phyloP scores from a whole-genome alignment of 148 eudicot genomes.

The Simmondsia chinensis region DNA sequence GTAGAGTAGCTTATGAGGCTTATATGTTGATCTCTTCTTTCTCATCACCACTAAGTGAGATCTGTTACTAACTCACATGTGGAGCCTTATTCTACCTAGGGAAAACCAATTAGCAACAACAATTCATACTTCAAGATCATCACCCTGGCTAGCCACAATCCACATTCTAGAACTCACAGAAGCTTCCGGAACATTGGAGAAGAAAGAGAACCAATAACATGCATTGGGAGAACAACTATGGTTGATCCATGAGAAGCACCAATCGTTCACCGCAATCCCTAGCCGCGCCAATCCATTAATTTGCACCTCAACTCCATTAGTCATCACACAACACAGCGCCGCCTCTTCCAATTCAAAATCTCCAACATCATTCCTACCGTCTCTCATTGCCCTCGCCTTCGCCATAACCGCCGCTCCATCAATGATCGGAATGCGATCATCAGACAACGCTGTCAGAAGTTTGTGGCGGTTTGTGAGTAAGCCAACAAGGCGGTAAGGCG shows the following conservation, averaged over 20 bases:
- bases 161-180: slow-evolving; percentile 5
- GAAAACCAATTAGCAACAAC: no score
- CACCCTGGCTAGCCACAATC: slow-evolving; percentile 17
- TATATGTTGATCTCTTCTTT: no score
- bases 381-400: slow-evolving; percentile 32
- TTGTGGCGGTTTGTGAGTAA: slow-evolving; percentile 29
- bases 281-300: slow-evolving; percentile 17
- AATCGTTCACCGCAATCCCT: slow-evolving; percentile 55
- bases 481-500: slow-evolving; percentile 17
- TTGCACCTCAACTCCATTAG: slow-evolving; percentile 69
- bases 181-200: slow-evolving; percentile 1
- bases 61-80: no score
- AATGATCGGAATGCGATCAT: slow-evolving; percentile 15
- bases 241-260: slow-evolving; percentile 68
- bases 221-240: slow-evolving; percentile 76
- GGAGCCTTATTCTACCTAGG: no score
- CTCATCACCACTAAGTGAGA: no score
- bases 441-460: slow-evolving; percentile 2
- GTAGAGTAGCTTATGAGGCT: no score
- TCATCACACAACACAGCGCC: slow-evolving; percentile 40
- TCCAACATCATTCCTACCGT: slow-evolving; percentile 7
- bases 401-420: slow-evolving; percentile 45
- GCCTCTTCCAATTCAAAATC: slow-evolving; percentile 39
- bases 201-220: slow-evolving; percentile 32
- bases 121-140: slow-evolving; percentile 8